phyloP scores from a whole-genome alignment of 2,329 filamentous ascomycete species.

The Fusarium sororula region DNA sequence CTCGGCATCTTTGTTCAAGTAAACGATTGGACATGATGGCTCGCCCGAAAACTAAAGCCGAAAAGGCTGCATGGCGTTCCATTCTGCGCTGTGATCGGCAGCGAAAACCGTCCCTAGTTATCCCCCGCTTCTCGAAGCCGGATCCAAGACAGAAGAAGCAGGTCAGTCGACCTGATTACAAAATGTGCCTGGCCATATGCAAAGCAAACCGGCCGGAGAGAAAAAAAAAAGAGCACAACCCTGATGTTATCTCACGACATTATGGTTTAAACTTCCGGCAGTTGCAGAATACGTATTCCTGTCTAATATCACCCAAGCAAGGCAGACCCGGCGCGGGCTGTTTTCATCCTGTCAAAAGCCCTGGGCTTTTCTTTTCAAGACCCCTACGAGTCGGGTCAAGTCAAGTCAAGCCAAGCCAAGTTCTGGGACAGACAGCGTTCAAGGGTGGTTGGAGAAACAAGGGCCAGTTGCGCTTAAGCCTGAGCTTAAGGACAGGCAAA shows the following conservation, averaged over 20 bases:
- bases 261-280: slow-evolving; percentile 13
- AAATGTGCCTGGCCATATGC: background rate
- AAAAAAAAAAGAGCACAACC: background rate
- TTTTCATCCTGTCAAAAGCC: slow-evolving; percentile 1
- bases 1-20: slow-evolving; percentile 24
- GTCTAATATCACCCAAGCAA: slow-evolving; percentile 9
- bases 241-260: background rate
- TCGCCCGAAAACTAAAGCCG: slow-evolving; percentile 13
- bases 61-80: slow-evolving; percentile 31
- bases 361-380: background rate
- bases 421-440: slow-evolving; percentile 19
- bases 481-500: slow-evolving; percentile 18
- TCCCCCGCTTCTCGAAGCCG: slow-evolving; percentile 38
- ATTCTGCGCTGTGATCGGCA: slow-evolving; percentile 29
- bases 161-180: slow-evolving; percentile 3
- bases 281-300: slow-evolving; percentile 12
- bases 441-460: slow-evolving; percentile 29
- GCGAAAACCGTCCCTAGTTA: slow-evolving; percentile 11
- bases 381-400: slow-evolving; percentile 6
- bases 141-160: slow-evolving; percentile 24
- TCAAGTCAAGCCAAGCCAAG: background rate
- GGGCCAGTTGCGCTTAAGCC: slow-evolving; percentile 26
- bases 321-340: background rate
- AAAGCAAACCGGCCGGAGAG: background rate
- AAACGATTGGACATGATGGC: slow-evolving; percentile 6